phyloP scores from a whole-genome alignment of 176 grass and related monocot genomes.

The Phragmites australis region DNA sequence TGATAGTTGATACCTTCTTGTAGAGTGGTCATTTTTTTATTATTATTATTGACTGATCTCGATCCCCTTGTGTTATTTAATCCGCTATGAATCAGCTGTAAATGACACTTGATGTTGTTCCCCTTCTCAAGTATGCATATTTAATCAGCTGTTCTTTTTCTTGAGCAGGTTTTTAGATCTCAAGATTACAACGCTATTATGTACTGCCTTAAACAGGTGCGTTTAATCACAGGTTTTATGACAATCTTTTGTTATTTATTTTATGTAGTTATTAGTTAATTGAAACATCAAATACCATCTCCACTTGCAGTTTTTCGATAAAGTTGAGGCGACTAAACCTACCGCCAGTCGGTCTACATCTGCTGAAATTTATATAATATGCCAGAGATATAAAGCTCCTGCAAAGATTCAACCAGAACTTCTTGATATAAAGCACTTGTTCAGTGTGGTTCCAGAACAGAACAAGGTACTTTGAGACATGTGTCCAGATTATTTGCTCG shows the following conservation, averaged over 20 bases:
- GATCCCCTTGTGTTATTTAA: neutral
- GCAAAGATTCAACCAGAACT: constrained; percentile 92
- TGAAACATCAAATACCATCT: constrained; percentile 30
- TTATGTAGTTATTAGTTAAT: neutral
- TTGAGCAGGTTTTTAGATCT: constrained; percentile 88
- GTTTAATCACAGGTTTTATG: neutral
- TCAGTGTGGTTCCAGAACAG: constrained; percentile 65
- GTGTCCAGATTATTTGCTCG: neutral
- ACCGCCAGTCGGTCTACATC: constrained; percentile 85
- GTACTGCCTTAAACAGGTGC: constrained; percentile 94
- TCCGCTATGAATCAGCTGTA: neutral
- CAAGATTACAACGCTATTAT: constrained; percentile 92
- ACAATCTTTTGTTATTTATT: neutral
- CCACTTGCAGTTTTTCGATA: constrained; percentile 75
- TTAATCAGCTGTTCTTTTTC: constrained; percentile 10
- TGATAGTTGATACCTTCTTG: neutral
- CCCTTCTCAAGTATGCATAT: neutral
- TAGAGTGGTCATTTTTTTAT: neutral
- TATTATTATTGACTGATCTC: neutral
- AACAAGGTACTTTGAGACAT: constrained; percentile 49
- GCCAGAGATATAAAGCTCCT: constrained; percentile 80
- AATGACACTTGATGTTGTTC: neutral
- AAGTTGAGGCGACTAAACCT: constrained; percentile 90
- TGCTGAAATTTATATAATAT: constrained; percentile 93
- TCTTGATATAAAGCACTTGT: constrained; percentile 89